These are phyloP conservation scores for Penicillium malachiteum DNA, from an alignment of 495 filamentous ascomycete species.

Conservation along the genomic window DNA sequence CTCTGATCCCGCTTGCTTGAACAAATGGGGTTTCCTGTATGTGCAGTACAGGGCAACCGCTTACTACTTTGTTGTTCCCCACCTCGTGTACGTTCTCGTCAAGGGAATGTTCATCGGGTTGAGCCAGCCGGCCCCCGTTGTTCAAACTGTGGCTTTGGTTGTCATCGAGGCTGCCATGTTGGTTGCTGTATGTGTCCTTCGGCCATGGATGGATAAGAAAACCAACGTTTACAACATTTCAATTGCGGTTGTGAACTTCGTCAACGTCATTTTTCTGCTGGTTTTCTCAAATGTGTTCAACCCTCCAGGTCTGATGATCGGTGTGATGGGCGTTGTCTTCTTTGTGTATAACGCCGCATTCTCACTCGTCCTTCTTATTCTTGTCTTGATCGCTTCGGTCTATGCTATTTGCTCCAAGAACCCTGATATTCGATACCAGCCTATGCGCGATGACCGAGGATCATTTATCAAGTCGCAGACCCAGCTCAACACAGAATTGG, in stretches of 20 bases:
- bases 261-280: constrained; percentile 84
- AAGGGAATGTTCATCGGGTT: constrained; percentile 93
- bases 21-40: constrained; percentile 99
- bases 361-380: constrained; percentile 77
- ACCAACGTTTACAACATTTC: constrained; percentile 97
- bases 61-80: constrained; percentile 93
- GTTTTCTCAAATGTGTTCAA: constrained; percentile 83
- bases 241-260: constrained; percentile 84
- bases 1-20: constrained; percentile 85
- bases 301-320: constrained; percentile 83
- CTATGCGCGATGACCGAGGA: constrained; percentile 93
- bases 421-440: constrained; percentile 93
- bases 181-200: constrained; percentile 73
- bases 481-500: constrained; percentile 85
- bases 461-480: constrained; percentile 98
- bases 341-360: constrained; percentile 91
- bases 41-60: constrained; percentile 95
- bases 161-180: constrained; percentile 82
- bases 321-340: constrained; percentile 91
- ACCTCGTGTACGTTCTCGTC: constrained; percentile 74
- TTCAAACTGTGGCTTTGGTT: constrained; percentile 82
- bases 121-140: constrained; percentile 66
- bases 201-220: constrained; percentile 99
- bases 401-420: constrained; percentile 90
- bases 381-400: constrained; percentile 81